These are phyloP conservation scores for Yamadazyma sp. DNA, from an alignment of 1,139 yeast species.

Conservation along the genomic window DNA sequence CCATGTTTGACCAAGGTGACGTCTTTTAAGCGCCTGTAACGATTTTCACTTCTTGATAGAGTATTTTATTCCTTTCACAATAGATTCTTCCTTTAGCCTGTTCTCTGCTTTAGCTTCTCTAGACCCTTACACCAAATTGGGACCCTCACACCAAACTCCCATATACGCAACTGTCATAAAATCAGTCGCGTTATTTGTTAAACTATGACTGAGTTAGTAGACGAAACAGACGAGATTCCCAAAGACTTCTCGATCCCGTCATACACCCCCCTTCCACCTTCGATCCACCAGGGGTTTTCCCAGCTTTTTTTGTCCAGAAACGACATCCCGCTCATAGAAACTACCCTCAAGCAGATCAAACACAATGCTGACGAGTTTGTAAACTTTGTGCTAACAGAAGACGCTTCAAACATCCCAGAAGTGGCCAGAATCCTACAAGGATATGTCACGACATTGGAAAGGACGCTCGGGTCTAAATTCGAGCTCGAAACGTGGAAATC, in stretches of 20 bases:
- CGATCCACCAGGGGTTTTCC: not conserved
- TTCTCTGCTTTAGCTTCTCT: no score
- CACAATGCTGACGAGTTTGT: conserved; percentile 11
- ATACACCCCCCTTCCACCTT: conserved; percentile 5
- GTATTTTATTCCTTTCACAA: not conserved
- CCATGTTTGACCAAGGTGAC: conserved; percentile 98
- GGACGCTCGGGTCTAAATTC: conserved; percentile 3
- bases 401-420: conserved; percentile 5
- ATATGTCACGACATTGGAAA: conserved; percentile 3
- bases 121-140: no score
- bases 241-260: conserved; percentile 5
- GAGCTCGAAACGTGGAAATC: conserved; percentile 10
- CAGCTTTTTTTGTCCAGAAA: conserved; percentile 8
- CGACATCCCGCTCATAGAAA: not conserved
- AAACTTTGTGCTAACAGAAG: conserved; percentile 13
- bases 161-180: no score
- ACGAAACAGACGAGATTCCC: conserved; percentile 3
- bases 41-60: conserved; percentile 4
- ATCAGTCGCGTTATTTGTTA: no score
- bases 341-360: conserved; percentile 5
- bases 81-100: no score
- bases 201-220: not conserved
- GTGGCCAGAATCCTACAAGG: conserved; percentile 5
- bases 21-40: conserved; percentile 42
- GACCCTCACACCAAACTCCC: no score